Conservation (phyloP, 345 rosid species). For the Pugionium cornutum region DNA sequence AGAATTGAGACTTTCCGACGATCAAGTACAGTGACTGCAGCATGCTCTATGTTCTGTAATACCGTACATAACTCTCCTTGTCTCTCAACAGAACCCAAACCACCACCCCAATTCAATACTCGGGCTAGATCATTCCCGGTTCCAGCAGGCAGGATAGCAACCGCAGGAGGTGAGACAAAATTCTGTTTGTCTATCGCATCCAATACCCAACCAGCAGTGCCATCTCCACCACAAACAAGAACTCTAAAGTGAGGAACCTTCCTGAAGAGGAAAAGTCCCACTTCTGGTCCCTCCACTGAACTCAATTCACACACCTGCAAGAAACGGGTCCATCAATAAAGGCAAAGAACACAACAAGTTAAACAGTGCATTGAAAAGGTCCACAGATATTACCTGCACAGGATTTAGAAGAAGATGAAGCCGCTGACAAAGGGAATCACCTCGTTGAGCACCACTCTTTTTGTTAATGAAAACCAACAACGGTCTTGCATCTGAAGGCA, state of each 20-base stretch:
- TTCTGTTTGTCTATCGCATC: slow-evolving; percentile 81
- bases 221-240: slow-evolving; percentile 94
- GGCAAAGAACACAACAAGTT: background rate
- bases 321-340: slow-evolving; percentile 31
- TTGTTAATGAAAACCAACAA: slow-evolving; percentile 84
- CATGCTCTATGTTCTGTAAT: slow-evolving; percentile 69
- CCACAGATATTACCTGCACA: slow-evolving; percentile 58
- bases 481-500: slow-evolving; percentile 82
- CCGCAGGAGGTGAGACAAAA: slow-evolving; percentile 95
- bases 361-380: background rate
- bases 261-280: slow-evolving; percentile 75
- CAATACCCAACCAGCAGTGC: slow-evolving; percentile 92
- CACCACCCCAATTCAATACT: slow-evolving; percentile 86
- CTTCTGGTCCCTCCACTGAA: slow-evolving; percentile 75
- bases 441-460: slow-evolving; percentile 89
- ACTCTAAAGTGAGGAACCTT: slow-evolving; percentile 90
- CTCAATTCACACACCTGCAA: slow-evolving; percentile 80
- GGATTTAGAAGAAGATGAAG: slow-evolving; percentile 85
- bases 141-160: slow-evolving; percentile 92
- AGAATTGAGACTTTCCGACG: slow-evolving; percentile 74
- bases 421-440: slow-evolving; percentile 69
- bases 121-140: slow-evolving; percentile 97
- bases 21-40: slow-evolving; percentile 90
- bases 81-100: slow-evolving; percentile 78
- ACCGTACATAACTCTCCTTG: slow-evolving; percentile 81